Evolutionary conservation across 176 grass and related monocot species (phyloP).

Genomic region (Musa itinerans): DNA sequence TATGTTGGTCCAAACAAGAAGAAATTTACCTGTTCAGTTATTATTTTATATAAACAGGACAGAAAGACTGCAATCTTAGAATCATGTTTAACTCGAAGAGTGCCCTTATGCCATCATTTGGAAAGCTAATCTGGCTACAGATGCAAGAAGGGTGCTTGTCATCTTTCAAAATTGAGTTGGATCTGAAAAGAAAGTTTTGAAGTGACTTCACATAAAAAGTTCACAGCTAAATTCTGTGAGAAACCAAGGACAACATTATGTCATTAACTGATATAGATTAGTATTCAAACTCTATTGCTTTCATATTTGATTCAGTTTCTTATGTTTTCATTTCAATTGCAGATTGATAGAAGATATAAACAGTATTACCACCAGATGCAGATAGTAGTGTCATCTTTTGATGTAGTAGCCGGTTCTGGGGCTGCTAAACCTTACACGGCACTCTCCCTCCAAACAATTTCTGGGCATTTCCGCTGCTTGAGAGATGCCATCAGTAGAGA

Average conservation of each 20-base stretch:
- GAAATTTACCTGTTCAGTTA: too few relatives aligned
- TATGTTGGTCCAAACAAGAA: too few relatives aligned
- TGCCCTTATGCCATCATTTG: too few relatives aligned
- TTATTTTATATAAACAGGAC: too few relatives aligned
- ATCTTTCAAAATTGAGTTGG: not conserved
- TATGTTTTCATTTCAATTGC: too few relatives aligned
- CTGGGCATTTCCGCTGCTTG: conserved; percentile 76
- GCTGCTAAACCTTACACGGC: conserved; percentile 70
- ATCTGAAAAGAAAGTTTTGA: not conserved
- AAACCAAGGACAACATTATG: not conserved
- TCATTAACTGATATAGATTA: not conserved
- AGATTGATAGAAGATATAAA: conserved; percentile 41
- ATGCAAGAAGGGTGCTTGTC: not conserved
- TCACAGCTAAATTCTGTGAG: not conserved
- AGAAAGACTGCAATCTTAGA: too few relatives aligned
- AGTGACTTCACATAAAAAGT: not conserved
- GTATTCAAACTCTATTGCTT: not conserved
- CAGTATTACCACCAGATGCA: conserved; percentile 86
- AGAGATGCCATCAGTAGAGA: conserved; percentile 69
- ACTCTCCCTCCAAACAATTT: conserved; percentile 86
- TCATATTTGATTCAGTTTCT: too few relatives aligned
- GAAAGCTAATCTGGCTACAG: too few relatives aligned
- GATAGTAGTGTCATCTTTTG: conserved; percentile 62
- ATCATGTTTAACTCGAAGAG: too few relatives aligned
- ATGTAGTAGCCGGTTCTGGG: conserved; percentile 47